Conservation (phyloP, 1,139 yeast genomes). For the Barnettozyma hawaiiensis region DNA sequence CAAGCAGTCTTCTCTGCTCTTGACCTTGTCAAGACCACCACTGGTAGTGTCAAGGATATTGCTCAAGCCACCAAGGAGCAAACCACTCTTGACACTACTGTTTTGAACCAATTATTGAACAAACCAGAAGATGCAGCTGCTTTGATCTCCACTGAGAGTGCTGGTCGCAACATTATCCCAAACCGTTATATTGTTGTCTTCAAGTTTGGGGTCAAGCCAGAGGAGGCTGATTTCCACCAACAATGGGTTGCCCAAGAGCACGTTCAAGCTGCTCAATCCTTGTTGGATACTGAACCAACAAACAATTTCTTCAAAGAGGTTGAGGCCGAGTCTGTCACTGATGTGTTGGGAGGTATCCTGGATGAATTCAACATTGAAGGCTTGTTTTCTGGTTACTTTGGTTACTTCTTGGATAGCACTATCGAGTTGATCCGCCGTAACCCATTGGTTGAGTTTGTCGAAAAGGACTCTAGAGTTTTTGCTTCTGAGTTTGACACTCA, state of each 20-base stretch:
- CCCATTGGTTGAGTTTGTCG: slow-evolving; percentile 73
- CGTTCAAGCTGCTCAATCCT: slow-evolving; percentile 20
- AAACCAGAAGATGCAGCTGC: slow-evolving; percentile 35
- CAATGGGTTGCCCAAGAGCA: slow-evolving; percentile 45
- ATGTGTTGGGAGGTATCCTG: slow-evolving; percentile 49
- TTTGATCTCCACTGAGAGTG: slow-evolving; percentile 35
- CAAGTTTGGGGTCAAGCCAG: slow-evolving; percentile 51
- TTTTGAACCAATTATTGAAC: slow-evolving; percentile 20
- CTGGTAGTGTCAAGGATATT: slow-evolving; percentile 7
- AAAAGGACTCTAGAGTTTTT: slow-evolving; percentile 71
- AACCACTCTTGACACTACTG: slow-evolving; percentile 23
- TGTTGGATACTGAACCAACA: slow-evolving; percentile 23
- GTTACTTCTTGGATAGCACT: slow-evolving; percentile 67
- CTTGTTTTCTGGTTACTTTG: slow-evolving; percentile 59
- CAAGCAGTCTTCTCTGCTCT: slow-evolving; percentile 17
- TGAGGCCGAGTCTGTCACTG: slow-evolving; percentile 18
- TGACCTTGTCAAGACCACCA: slow-evolving; percentile 3
- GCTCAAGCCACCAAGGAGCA: slow-evolving; percentile 19
- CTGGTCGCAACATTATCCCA: slow-evolving; percentile 50
- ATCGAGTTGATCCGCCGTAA: slow-evolving; percentile 64
- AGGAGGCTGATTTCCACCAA: slow-evolving; percentile 55
- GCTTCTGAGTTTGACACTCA: slow-evolving; percentile 61
- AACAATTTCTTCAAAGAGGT: slow-evolving; percentile 19
- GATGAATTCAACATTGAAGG: slow-evolving; percentile 60
- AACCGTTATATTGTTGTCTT: slow-evolving; percentile 76